Base-by-base conservation (phyloP, 2,329 filamentous ascomycete genomes). In the Phaeophleospora eucalypticola region DNA sequence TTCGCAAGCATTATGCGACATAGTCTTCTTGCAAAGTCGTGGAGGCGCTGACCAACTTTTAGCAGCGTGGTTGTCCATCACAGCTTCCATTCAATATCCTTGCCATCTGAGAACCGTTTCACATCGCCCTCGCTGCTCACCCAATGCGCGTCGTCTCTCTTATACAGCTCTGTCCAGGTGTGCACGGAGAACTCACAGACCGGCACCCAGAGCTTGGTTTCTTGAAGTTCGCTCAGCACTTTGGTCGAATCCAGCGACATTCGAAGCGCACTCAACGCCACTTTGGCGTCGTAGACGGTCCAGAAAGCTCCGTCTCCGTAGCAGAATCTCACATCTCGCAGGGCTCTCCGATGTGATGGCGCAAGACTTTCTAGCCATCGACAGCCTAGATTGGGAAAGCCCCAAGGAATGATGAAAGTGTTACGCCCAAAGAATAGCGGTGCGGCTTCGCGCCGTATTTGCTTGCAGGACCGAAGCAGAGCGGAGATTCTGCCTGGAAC, bases 221-320 rank as follows among this genome's bases (percentile, higher is more conserved):
- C 49, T 27, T 46, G 21, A 7, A 53, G 29, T 42, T 55, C 52
- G 1, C 35, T 18, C 8, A 43, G 15, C 10, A 42, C 37, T 7
- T 47, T 49, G 16, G 42, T 51, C 24, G 41, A 46, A 9, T 46
- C 37, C 42, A 53, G 21, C 3, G 41, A 46, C 2, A 43, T 35
- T 3, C 33, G 36, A 1, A 51, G 29, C 1, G 47, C 42, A 8
- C 39, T 41, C 2, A 52, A 29, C 4, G 52, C 49, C 3, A 39
- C 43, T 17, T 42, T 49, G 4, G 52, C 49, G 42, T 54, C 49
- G 19, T 50, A 50, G 1, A 46, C 34, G 1, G 49, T 50, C 46
- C 49, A 52, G 46, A 52, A 54, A 9, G 52, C 52, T 9, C 52
- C 52, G 20, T 54, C 52, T 12, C 49, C 52, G 20, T 50, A 54